These are phyloP conservation scores for Kazachstania sp. DNA, from an alignment of 1,139 yeast genomes.

Conservation along the genomic window DNA sequence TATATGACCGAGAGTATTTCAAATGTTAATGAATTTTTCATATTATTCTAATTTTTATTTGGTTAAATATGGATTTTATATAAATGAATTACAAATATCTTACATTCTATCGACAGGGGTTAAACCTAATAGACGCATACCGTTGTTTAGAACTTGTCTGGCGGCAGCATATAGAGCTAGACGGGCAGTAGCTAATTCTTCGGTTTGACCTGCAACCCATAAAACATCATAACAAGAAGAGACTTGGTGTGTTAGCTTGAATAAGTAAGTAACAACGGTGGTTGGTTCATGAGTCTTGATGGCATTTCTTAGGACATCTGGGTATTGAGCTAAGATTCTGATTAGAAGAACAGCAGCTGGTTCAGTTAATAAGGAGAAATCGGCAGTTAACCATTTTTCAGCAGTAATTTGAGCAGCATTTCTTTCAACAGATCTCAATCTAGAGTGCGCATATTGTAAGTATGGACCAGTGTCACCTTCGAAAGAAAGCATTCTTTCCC, in stretches of 20 bases:
- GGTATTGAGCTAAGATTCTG: slow-evolving; percentile 81
- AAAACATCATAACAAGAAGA: slow-evolving; percentile 91
- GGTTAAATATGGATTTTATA: neutral
- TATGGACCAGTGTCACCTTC: slow-evolving; percentile 99
- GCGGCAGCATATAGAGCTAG: slow-evolving; percentile 88
- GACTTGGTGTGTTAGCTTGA: slow-evolving; percentile 85
- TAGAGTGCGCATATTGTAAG: slow-evolving; percentile 96
- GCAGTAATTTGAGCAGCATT: slow-evolving; percentile 47
- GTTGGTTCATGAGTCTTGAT: slow-evolving; percentile 85
- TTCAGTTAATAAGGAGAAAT: slow-evolving; percentile 65
- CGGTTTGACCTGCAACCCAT: slow-evolving; percentile 97
- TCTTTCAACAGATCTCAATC: slow-evolving; percentile 92
- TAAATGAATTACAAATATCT: slow-evolving; percentile 7
- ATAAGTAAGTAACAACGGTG: slow-evolving; percentile 86
- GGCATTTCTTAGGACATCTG: slow-evolving; percentile 82
- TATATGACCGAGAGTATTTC: too few species aligned
- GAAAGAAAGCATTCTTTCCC: slow-evolving; percentile 97
- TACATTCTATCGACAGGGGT: slow-evolving; percentile 99
- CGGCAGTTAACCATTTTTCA: slow-evolving; percentile 46
- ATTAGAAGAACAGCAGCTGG: slow-evolving; percentile 65
- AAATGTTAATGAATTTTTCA: too few species aligned
- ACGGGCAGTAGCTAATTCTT: slow-evolving; percentile 82
- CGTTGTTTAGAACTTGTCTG: slow-evolving; percentile 81
- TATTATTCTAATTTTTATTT: too few species aligned
- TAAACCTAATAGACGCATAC: slow-evolving; percentile 83